A percentile compares a stretch with the other conserved stretches of the same genome.
Conservation (phyloP, 345 rosid genomes). For the Aquilaria malaccensis region DNA sequence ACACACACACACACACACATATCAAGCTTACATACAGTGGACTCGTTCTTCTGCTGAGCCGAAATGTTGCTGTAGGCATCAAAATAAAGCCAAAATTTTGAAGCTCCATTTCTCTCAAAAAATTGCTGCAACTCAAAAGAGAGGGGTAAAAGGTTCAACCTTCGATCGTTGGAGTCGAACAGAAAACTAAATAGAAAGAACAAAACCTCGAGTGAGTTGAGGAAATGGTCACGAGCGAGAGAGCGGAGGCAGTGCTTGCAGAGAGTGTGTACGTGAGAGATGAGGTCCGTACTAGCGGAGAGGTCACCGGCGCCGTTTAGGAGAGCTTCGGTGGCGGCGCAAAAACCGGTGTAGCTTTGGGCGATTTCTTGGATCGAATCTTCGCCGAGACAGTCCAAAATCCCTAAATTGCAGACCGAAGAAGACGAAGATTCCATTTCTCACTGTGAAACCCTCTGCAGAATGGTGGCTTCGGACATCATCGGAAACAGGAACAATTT, state of each 20-base stretch:
- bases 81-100: constrained; percentile 70
- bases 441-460: too few species aligned
- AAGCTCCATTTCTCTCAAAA: constrained; percentile 48
- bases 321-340: constrained; percentile 47
- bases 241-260: constrained; percentile 65
- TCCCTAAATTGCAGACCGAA: constrained; percentile 30
- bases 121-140: constrained; percentile 38
- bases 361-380: constrained; percentile 48
- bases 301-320: constrained; percentile 36
- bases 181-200: background rate
- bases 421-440: constrained; percentile 43
- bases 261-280: constrained; percentile 46
- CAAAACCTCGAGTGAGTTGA: constrained; percentile 59
- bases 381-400: constrained; percentile 42
- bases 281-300: constrained; percentile 36
- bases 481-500: too few species aligned
- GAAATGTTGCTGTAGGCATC: constrained; percentile 36
- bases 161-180: background rate
- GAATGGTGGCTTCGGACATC: too few species aligned
- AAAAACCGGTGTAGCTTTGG: constrained; percentile 52
- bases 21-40: constrained; percentile 20
- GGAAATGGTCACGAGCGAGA: constrained; percentile 69
- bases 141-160: background rate
- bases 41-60: constrained; percentile 20
- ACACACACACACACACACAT: background rate